Evolutionary conservation across 1,284 basidiomycete species (phyloP).

Genomic region (Cystobasidium slooffiae): DNA sequence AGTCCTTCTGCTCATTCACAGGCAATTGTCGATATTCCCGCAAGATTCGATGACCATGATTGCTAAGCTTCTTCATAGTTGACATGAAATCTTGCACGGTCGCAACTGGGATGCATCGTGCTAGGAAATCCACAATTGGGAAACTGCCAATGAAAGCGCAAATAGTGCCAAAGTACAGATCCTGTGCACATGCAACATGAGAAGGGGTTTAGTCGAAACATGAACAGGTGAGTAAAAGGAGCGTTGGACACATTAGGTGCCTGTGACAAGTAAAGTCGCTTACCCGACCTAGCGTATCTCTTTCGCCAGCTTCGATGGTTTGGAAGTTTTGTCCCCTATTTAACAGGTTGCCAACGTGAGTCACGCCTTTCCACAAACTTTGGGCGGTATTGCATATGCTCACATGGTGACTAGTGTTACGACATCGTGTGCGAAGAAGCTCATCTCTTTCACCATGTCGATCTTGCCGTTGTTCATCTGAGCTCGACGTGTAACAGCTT

Average conservation of each 20-base stretch:
- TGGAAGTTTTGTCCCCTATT: slow-evolving; percentile 6
- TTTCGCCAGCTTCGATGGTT: slow-evolving; percentile 27
- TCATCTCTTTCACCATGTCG: slow-evolving; percentile 12
- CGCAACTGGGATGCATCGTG: background rate
- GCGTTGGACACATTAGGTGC: background rate
- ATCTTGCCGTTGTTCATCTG: background rate
- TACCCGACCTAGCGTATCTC: slow-evolving; percentile 1
- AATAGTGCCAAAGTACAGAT: slow-evolving; percentile 11
- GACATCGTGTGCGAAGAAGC: slow-evolving; percentile 20
- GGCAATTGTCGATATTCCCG: background rate
- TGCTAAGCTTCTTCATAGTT: background rate
- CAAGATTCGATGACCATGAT: background rate
- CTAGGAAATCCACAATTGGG: slow-evolving; percentile 10
- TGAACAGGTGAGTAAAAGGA: no score
- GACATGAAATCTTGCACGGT: background rate
- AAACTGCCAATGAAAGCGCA: slow-evolving; percentile 26
- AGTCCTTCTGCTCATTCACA: background rate
- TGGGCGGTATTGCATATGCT: background rate
- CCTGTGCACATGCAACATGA: no score
- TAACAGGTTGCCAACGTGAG: background rate
- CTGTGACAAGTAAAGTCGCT: background rate
- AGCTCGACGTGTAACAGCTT: background rate
- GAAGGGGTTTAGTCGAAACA: no score
- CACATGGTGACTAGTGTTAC: slow-evolving; percentile 11
- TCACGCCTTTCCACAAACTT: no score